These are phyloP conservation scores for Chrysoporthe puriensis DNA, from an alignment of 2,329 filamentous ascomycete genomes.

Conservation along the genomic window DNA sequence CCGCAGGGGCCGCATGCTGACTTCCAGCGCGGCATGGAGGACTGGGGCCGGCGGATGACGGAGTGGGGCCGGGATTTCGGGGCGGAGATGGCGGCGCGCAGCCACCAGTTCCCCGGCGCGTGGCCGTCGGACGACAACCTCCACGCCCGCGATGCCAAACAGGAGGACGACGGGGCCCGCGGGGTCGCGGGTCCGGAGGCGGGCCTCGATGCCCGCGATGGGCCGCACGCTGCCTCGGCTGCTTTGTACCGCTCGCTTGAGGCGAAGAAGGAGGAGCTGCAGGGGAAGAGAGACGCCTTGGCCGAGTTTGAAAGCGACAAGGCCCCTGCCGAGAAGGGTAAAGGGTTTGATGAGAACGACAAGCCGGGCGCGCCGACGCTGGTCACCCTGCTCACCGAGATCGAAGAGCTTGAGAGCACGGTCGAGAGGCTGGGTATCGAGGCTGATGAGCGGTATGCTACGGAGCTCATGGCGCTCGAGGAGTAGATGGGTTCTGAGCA, in stretches of 20 bases:
- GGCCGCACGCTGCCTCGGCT: slow-evolving; percentile 34
- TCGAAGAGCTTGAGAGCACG: slow-evolving; percentile 44
- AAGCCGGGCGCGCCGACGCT: slow-evolving; percentile 34
- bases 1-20: neutral
- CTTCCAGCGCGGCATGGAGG: slow-evolving; percentile 19
- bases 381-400: slow-evolving; percentile 37
- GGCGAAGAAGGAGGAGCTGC: slow-evolving; percentile 41
- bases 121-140: slow-evolving; percentile 40
- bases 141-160: slow-evolving; percentile 11
- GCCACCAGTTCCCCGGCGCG: slow-evolving; percentile 35
- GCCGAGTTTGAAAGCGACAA: neutral
- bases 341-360: slow-evolving; percentile 21
- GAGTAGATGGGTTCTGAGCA: slow-evolving; percentile 26
- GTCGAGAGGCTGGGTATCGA: slow-evolving; percentile 46
- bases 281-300: slow-evolving; percentile 37
- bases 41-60: slow-evolving; percentile 18
- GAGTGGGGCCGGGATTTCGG: slow-evolving; percentile 8
- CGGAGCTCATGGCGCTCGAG: slow-evolving; percentile 42
- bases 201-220: slow-evolving; percentile 27
- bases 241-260: slow-evolving; percentile 44
- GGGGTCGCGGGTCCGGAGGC: slow-evolving; percentile 17
- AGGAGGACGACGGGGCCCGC: slow-evolving; percentile 17
- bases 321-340: slow-evolving; percentile 28
- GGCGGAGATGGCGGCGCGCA: neutral
- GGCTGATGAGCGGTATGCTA: slow-evolving; percentile 53